phyloP scores from a whole-genome alignment of 192 early-diverging fungal species.

The Coemansia sp. region DNA sequence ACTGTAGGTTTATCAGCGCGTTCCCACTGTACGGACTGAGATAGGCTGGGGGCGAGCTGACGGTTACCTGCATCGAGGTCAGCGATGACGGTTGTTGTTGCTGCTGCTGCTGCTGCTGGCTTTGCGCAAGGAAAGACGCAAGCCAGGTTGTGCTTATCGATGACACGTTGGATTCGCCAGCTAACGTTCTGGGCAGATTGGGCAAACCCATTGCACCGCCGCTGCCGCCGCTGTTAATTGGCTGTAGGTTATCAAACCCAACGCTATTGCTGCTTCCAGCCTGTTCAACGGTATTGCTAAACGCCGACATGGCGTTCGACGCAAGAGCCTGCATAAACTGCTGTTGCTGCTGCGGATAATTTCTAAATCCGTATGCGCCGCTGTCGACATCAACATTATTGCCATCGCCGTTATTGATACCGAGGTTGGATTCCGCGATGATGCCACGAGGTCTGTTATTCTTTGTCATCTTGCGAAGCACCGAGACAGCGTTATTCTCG shows the following conservation, averaged over 20 bases:
- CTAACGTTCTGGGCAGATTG: constrained; percentile 14
- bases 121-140: constrained; percentile 40
- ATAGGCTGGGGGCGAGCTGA: not conserved
- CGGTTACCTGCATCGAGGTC: not conserved
- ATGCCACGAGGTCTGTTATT: constrained; percentile 31
- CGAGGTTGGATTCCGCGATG: not conserved
- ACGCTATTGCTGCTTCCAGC: not conserved
- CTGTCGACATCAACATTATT: not conserved
- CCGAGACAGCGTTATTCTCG: constrained; percentile 41
- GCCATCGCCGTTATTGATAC: not conserved
- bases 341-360: not conserved
- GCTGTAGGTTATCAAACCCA: not conserved
- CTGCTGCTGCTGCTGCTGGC: constrained; percentile 28
- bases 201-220: not conserved
- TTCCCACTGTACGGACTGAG: not conserved
- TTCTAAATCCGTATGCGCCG: not conserved
- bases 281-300: constrained; percentile 5
- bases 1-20: not conserved
- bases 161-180: constrained; percentile 16
- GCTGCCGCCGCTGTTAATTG: not conserved
- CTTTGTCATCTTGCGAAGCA: constrained; percentile 50
- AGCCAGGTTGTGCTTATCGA: constrained; percentile 37
- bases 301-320: constrained; percentile 1
- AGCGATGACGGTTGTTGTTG: constrained; percentile 21
- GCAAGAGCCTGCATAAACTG: not conserved